Percentiles rank a stretch among this genome's conserved stretches.
phyloP scores from a whole-genome alignment of 2,329 filamentous ascomycete species.

The Leptoxyphium fumago region DNA sequence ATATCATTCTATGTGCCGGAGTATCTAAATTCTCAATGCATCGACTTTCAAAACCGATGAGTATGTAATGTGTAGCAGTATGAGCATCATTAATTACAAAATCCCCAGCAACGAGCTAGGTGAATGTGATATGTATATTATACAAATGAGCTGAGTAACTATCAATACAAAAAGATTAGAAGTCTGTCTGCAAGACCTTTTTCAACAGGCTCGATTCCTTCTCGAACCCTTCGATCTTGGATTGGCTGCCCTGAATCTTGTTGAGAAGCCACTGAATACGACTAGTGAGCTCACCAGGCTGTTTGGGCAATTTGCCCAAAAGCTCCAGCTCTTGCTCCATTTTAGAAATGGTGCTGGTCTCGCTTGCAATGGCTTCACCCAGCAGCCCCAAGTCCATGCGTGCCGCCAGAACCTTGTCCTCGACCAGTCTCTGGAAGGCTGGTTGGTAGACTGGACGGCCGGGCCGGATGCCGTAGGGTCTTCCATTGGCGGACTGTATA shows the following conservation, averaged over 20 bases:
- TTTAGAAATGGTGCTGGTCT: slow-evolving; percentile 61
- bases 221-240: slow-evolving; percentile 60
- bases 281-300: slow-evolving; percentile 51
- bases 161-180: slow-evolving; percentile 13
- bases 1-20: too few species aligned
- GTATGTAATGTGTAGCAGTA: too few species aligned
- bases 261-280: slow-evolving; percentile 57
- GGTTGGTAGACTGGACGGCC: slow-evolving; percentile 78
- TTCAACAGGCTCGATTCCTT: slow-evolving; percentile 56
- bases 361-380: slow-evolving; percentile 52
- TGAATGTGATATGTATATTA: background rate
- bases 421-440: slow-evolving; percentile 58
- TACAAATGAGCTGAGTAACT: background rate
- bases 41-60: too few species aligned
- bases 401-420: slow-evolving; percentile 58
- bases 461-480: slow-evolving; percentile 61
- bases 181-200: slow-evolving; percentile 48
- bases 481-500: slow-evolving; percentile 56
- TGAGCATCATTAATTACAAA: too few species aligned
- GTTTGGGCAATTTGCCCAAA: slow-evolving; percentile 54
- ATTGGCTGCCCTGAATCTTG: slow-evolving; percentile 62
- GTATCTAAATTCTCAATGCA: too few species aligned
- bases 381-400: slow-evolving; percentile 55
- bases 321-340: slow-evolving; percentile 62
- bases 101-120: too few species aligned